phyloP scores from a whole-genome alignment of 805 yeast genomes.

The Candida sphagnicola region DNA sequence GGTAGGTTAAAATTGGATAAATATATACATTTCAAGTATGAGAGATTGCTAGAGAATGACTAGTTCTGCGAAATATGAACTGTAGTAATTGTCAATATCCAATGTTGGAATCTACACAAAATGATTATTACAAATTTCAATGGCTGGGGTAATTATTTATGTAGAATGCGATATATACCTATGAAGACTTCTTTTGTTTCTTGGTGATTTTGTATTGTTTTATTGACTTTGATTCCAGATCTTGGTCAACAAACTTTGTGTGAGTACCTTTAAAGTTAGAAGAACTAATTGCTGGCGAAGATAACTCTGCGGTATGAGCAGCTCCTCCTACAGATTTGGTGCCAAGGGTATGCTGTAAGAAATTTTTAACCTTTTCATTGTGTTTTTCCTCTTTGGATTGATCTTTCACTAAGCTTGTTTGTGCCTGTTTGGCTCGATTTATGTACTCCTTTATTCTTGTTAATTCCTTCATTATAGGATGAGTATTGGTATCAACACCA shows the following conservation, averaged over 20 bases:
- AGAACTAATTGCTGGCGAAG: conserved; percentile 36
- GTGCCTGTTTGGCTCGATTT: conserved; percentile 48
- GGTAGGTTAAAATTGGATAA: not conserved
- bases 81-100: no score
- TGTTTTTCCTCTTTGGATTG: conserved; percentile 16
- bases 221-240: conserved; percentile 3
- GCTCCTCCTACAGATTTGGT: conserved; percentile 25
- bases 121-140: no score
- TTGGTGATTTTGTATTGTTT: not conserved
- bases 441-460: conserved; percentile 65
- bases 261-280: conserved; percentile 36
- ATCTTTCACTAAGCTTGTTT: conserved; percentile 15
- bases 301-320: conserved; percentile 19
- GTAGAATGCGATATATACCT: not conserved
- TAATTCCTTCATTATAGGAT: conserved; percentile 66
- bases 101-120: no score
- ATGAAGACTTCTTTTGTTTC: not conserved
- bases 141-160: not conserved
- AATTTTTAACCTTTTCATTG: conserved; percentile 40
- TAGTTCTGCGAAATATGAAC: no score
- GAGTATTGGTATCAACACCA: conserved; percentile 55
- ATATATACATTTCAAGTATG: no score
- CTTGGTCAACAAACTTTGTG: conserved; percentile 23
- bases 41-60: no score
- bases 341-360: conserved; percentile 45